Evolutionary conservation across 192 early-diverging fungal species (phyloP).

Genomic region (Linnemannia hyalina): DNA sequence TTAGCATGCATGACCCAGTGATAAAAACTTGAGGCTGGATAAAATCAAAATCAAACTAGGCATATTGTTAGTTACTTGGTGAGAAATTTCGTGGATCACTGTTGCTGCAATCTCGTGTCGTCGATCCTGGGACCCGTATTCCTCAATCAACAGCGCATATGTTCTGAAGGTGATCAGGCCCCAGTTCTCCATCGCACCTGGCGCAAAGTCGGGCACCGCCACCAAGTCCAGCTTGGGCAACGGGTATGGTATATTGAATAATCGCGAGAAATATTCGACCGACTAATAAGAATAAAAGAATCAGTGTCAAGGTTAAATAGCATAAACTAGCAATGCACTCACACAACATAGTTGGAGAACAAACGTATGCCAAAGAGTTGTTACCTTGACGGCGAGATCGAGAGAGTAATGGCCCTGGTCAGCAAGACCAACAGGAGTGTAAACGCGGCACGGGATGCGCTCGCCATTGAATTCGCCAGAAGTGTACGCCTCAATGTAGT

Average conservation of each 20-base stretch:
- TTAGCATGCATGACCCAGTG: background rate
- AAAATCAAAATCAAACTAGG: background rate
- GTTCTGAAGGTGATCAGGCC: constrained; percentile 56
- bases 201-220: constrained; percentile 72
- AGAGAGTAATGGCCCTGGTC: constrained; percentile 55
- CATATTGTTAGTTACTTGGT: constrained; percentile 20
- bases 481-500: constrained; percentile 54
- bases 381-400: constrained; percentile 46
- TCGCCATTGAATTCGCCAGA: constrained; percentile 55
- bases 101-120: constrained; percentile 55
- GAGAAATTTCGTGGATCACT: constrained; percentile 56
- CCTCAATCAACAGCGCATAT: constrained; percentile 52
- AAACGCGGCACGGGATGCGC: constrained; percentile 58
- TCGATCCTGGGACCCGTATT: constrained; percentile 42
- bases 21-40: background rate
- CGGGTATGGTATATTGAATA: constrained; percentile 63
- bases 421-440: constrained; percentile 59
- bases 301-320: no score
- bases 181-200: constrained; percentile 77
- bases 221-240: constrained; percentile 69
- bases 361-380: constrained; percentile 59
- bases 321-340: no score
- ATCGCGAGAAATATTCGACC: constrained; percentile 52
- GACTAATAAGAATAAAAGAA: constrained; percentile 11
- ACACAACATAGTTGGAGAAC: background rate